Percentiles rank a stretch among this genome's conserved stretches.
Evolutionary conservation across 345 rosid species (phyloP).

Genomic region (Corchorus olitorius): DNA sequence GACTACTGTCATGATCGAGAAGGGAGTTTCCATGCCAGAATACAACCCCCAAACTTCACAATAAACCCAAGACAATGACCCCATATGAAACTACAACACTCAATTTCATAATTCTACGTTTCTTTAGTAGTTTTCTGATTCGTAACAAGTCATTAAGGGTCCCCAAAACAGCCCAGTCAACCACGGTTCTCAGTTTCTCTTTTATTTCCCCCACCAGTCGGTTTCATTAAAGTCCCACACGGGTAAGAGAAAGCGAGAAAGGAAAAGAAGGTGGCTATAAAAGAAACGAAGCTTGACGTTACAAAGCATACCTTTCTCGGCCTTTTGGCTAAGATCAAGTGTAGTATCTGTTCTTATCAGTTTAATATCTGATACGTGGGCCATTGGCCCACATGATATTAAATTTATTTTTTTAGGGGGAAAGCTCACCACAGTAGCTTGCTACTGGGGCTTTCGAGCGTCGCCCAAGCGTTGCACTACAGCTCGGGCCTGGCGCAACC

Average conservation of each 20-base stretch:
- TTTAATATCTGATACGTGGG: conserved; percentile 59
- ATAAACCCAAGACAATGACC: neutral
- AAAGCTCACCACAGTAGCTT: neutral
- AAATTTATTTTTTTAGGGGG: conserved; percentile 37
- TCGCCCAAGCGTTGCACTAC: too few relatives aligned
- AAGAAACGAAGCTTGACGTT: too few relatives aligned
- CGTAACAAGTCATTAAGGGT: too few relatives aligned
- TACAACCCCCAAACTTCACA: neutral
- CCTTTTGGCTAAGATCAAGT: conserved; percentile 76
- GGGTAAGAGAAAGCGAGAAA: too few relatives aligned
- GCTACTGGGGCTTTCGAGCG: too few relatives aligned
- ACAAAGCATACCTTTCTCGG: conserved; percentile 54
- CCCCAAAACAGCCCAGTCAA: too few relatives aligned
- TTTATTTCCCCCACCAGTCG: too few relatives aligned
- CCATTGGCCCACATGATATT: conserved; percentile 44
- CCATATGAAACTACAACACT: neutral
- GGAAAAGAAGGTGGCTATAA: too few relatives aligned
- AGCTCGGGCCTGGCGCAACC: too few relatives aligned
- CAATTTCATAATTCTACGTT: neutral
- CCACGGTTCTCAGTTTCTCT: too few relatives aligned
- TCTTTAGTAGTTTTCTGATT: too few relatives aligned
- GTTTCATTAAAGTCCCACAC: too few relatives aligned
- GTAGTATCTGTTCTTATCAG: conserved; percentile 70
- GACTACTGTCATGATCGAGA: neutral
- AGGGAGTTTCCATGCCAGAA: neutral